Percentiles rank a stretch among this genome's conserved stretches.
These are phyloP conservation scores for Alternaria tenuissima DNA, from an alignment of 2,329 filamentous ascomycete genomes.

Conservation along the genomic window DNA sequence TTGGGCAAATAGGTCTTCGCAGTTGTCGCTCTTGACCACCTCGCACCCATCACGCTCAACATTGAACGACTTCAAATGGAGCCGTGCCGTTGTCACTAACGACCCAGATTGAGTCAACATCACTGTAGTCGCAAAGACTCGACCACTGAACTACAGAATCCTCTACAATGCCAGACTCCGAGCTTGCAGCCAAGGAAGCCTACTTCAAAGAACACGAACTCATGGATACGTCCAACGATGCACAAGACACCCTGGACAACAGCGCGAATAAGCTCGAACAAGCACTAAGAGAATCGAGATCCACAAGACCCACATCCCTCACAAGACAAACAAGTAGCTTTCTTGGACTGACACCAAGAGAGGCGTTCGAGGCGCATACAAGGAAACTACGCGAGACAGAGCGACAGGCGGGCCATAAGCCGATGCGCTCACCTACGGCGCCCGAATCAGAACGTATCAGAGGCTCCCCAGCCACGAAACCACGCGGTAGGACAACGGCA, in stretches of 20 bases:
- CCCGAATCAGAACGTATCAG: slow-evolving; percentile 23
- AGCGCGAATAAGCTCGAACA: slow-evolving; percentile 24
- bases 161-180: slow-evolving; percentile 31
- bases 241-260: slow-evolving; percentile 25
- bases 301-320: slow-evolving; percentile 28
- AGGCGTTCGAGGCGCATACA: slow-evolving; percentile 38
- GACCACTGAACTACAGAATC: neutral
- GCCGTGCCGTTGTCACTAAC: neutral
- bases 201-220: slow-evolving; percentile 44
- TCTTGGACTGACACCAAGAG: slow-evolving; percentile 42
- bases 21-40: neutral
- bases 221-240: slow-evolving; percentile 42
- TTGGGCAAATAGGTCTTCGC: neutral
- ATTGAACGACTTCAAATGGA: neutral
- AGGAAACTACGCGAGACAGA: slow-evolving; percentile 21
- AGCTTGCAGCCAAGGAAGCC: slow-evolving; percentile 36
- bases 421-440: slow-evolving; percentile 30
- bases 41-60: neutral
- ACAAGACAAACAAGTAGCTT: slow-evolving; percentile 36
- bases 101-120: neutral
- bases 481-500: slow-evolving; percentile 4
- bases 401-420: slow-evolving; percentile 13
- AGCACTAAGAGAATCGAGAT: slow-evolving; percentile 32
- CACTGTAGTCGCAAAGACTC: neutral
- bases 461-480: slow-evolving; percentile 24